These are phyloP conservation scores for Globisporangium parvum DNA, from an alignment of 352 stramenopile genomes.

Conservation along the genomic window DNA sequence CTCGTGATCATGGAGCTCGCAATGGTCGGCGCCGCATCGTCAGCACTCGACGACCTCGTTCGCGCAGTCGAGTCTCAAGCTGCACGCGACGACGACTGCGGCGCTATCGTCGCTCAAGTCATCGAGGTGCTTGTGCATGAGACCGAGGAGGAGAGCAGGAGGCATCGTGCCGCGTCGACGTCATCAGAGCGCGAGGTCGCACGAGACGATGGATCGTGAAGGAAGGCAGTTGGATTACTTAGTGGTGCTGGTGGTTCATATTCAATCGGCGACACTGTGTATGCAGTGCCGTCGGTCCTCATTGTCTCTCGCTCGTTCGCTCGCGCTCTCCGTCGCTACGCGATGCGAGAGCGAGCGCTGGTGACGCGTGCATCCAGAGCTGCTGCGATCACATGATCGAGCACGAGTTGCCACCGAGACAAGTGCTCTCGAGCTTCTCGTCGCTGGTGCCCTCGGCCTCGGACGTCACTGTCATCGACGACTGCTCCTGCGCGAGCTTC, in stretches of 20 bases:
- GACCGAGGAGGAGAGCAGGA: no score
- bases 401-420: constrained; percentile 33
- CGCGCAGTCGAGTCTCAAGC: neutral
- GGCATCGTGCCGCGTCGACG: no score
- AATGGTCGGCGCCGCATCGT: constrained; percentile 9
- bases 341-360: no score
- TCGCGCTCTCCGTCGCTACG: no score
- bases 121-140: neutral
- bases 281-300: no score
- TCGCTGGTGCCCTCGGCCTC: constrained; percentile 9
- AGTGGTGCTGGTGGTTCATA: no score
- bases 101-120: neutral
- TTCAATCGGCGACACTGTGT: no score
- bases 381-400: constrained; percentile 38
- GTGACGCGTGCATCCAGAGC: neutral
- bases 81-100: neutral
- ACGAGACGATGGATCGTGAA: neutral
- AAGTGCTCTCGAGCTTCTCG: constrained; percentile 33
- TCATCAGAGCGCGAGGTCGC: no score
- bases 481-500: constrained; percentile 13
- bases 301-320: no score
- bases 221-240: no score
- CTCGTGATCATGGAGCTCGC: constrained; percentile 10
- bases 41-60: constrained; percentile 6
- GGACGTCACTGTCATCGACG: constrained; percentile 10